These are phyloP conservation scores for Podospora didyma DNA, from an alignment of 495 filamentous ascomycete species.

Conservation along the genomic window DNA sequence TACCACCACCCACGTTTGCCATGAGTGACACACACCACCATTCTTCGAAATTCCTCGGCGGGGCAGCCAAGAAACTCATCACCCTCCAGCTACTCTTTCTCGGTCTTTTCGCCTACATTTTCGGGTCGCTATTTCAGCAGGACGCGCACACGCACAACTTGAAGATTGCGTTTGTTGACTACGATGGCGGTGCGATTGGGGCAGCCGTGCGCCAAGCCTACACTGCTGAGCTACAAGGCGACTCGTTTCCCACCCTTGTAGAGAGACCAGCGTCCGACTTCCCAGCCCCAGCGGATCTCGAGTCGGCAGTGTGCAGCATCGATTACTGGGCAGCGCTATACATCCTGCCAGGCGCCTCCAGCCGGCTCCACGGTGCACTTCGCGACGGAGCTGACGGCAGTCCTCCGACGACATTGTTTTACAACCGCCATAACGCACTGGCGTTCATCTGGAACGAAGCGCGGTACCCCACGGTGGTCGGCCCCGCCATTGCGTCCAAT, in stretches of 20 bases:
- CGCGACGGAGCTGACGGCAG: constrained; percentile 18
- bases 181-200: constrained; percentile 46
- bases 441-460: constrained; percentile 50
- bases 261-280: constrained; percentile 28
- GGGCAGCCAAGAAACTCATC: constrained; percentile 29
- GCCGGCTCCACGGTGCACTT: constrained; percentile 35
- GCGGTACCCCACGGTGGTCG: constrained; percentile 41
- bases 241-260: constrained; percentile 38
- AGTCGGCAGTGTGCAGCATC: constrained; percentile 37
- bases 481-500: constrained; percentile 27
- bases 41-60: too few relatives aligned
- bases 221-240: constrained; percentile 28
- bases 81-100: constrained; percentile 41
- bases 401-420: constrained; percentile 28
- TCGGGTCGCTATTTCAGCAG: constrained; percentile 43
- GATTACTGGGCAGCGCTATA: constrained; percentile 48
- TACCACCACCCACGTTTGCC: too few relatives aligned
- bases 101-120: constrained; percentile 43
- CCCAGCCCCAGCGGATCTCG: constrained; percentile 20
- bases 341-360: constrained; percentile 33
- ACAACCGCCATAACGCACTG: constrained; percentile 38
- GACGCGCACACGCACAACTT: constrained; percentile 36
- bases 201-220: constrained; percentile 39
- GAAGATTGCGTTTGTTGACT: constrained; percentile 48
- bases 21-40: too few relatives aligned